Percentiles rank a stretch among this genome's conserved stretches.
phyloP scores from a whole-genome alignment of 495 filamentous ascomycete genomes.

The Aspergillus indologenus region DNA sequence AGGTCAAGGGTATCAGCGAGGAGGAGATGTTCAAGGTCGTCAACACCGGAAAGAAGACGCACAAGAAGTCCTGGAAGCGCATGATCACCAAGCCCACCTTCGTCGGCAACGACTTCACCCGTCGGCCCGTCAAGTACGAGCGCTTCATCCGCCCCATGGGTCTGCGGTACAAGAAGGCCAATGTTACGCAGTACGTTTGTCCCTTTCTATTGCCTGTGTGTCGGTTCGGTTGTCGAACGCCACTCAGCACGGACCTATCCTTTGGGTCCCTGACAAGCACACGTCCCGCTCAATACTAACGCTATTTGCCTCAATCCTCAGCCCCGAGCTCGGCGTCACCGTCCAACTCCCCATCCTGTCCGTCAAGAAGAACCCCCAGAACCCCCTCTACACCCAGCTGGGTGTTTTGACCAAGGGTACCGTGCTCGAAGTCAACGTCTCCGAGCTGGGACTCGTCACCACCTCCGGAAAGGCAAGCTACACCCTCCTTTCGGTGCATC shows the following conservation, averaged over 20 bases:
- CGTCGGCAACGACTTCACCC: conserved; percentile 87
- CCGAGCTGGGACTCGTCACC: conserved; percentile 88
- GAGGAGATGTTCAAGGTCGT: conserved; percentile 99
- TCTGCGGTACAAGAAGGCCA: conserved; percentile 88
- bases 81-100: conserved; percentile 94
- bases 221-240: too few relatives aligned
- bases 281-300: conserved; percentile 15
- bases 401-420: conserved; percentile 94
- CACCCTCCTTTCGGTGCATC: not conserved
- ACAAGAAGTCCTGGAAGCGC: conserved; percentile 84
- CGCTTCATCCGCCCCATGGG: conserved; percentile 78
- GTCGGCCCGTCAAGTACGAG: conserved; percentile 93
- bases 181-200: conserved; percentile 66
- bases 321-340: conserved; percentile 78
- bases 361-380: conserved; percentile 98
- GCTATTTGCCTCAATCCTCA: conserved; percentile 12
- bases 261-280: too few relatives aligned
- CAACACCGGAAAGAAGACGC: conserved; percentile 85
- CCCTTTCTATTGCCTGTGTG: not conserved
- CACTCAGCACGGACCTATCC: too few relatives aligned
- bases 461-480: conserved; percentile 67
- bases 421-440: conserved; percentile 93
- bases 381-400: conserved; percentile 89
- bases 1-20: conserved; percentile 89
- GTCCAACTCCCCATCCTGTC: conserved; percentile 89